phyloP scores from a whole-genome alignment of 2,329 filamentous ascomycete genomes.

The Fusarium napiforme region DNA sequence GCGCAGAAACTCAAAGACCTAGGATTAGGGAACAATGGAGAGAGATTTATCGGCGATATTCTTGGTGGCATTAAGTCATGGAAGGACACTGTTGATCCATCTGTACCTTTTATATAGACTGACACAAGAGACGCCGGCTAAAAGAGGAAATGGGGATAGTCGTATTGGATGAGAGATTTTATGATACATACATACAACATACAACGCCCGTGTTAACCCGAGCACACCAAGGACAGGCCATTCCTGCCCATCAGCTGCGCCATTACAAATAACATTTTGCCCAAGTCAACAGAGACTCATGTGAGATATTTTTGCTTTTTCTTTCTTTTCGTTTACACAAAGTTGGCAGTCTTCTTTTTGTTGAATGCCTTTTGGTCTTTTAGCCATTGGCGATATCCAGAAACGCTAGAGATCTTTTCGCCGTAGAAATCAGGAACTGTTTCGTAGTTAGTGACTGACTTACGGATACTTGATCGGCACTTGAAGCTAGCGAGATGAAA shows the following conservation, averaged over 20 bases:
- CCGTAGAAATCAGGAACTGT: slow-evolving; percentile 95
- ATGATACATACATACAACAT: slow-evolving; percentile 46
- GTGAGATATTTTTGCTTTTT: slow-evolving; percentile 5
- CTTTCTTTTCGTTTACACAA: slow-evolving; percentile 58
- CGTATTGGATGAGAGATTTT: slow-evolving; percentile 43
- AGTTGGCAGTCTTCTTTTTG: slow-evolving; percentile 84
- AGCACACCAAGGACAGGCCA: slow-evolving; percentile 25
- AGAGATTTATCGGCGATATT: slow-evolving; percentile 75
- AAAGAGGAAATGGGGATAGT: slow-evolving; percentile 31
- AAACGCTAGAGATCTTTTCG: slow-evolving; percentile 95
- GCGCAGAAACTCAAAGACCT: slow-evolving; percentile 72
- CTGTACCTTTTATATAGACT: slow-evolving; percentile 62
- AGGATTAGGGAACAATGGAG: slow-evolving; percentile 62
- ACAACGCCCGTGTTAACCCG: slow-evolving; percentile 40
- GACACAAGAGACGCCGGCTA: background rate
- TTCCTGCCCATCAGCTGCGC: slow-evolving; percentile 36
- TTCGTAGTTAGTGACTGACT: slow-evolving; percentile 29
- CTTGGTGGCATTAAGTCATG: slow-evolving; percentile 77
- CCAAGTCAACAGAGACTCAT: slow-evolving; percentile 10
- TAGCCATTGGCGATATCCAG: slow-evolving; percentile 92
- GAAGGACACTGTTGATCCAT: slow-evolving; percentile 73
- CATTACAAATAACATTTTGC: slow-evolving; percentile 37
- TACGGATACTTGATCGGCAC: background rate
- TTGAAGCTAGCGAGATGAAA: background rate
- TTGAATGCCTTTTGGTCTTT: slow-evolving; percentile 98